Conservation (phyloP, 2,329 filamentous ascomycete genomes). For the Pseudonectria foliicola region DNA sequence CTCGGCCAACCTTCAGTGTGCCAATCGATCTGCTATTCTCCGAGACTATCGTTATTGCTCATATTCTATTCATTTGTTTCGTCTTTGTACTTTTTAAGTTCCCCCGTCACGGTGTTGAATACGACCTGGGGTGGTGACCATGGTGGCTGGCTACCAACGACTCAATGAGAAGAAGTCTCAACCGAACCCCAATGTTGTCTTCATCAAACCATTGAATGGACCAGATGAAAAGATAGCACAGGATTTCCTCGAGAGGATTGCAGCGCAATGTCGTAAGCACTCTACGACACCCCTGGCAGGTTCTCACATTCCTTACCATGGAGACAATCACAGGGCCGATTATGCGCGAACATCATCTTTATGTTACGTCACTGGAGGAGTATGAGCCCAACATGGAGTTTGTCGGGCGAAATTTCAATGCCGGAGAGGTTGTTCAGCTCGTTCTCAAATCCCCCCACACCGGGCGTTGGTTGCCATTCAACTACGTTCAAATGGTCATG, state of each 20-base stretch:
- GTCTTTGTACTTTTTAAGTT: neutral
- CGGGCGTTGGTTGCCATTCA: slow-evolving; percentile 70
- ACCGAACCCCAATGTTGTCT: slow-evolving; percentile 72
- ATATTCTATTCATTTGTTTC: too few relatives aligned
- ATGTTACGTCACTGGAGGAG: slow-evolving; percentile 68
- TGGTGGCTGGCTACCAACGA: slow-evolving; percentile 73
- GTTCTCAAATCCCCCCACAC: slow-evolving; percentile 62
- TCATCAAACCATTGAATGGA: slow-evolving; percentile 73
- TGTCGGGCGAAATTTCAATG: slow-evolving; percentile 84
- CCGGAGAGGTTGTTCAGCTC: slow-evolving; percentile 78
- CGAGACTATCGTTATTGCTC: too few relatives aligned
- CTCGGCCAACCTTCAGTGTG: too few relatives aligned
- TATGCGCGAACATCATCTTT: slow-evolving; percentile 59
- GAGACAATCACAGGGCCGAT: slow-evolving; percentile 47
- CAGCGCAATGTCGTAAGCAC: slow-evolving; percentile 64
- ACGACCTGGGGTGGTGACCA: slow-evolving; percentile 34
- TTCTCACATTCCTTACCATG: slow-evolving; percentile 1
- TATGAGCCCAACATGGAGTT: slow-evolving; percentile 77
- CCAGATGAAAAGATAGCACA: slow-evolving; percentile 55
- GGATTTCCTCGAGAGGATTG: slow-evolving; percentile 68
- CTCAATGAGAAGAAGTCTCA: slow-evolving; percentile 68
- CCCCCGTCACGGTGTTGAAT: too few relatives aligned
- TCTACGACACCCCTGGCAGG: neutral
- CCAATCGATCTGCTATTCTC: too few relatives aligned
- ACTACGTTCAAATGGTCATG: slow-evolving; percentile 90